Evolutionary conservation across 2,329 filamentous ascomycete genomes (phyloP).

Genomic region (Pestalotiopsis sp.): DNA sequence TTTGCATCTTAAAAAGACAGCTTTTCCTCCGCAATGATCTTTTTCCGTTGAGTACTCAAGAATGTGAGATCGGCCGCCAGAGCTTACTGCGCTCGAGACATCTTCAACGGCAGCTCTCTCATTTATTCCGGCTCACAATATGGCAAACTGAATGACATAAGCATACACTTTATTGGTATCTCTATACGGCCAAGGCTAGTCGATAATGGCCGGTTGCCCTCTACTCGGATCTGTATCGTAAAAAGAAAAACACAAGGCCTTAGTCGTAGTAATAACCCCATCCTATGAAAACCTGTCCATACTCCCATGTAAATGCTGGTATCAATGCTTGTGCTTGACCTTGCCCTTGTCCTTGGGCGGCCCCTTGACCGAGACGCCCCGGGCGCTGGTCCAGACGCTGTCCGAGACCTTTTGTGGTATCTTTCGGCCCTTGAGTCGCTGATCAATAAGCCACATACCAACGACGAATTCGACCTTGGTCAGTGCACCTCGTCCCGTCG

Average conservation of each 20-base stretch:
- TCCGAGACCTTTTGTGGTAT: slow-evolving; percentile 70
- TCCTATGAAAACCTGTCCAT: background rate
- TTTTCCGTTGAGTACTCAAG: too few relatives aligned
- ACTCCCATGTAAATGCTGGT: background rate
- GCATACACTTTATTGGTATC: too few relatives aligned
- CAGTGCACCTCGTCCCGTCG: slow-evolving; percentile 55
- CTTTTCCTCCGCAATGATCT: background rate
- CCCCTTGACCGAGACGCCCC: slow-evolving; percentile 43
- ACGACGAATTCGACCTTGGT: slow-evolving; percentile 77
- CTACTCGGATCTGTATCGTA: background rate
- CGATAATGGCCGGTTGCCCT: background rate
- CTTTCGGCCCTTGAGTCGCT: slow-evolving; percentile 78
- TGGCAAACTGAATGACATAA: too few relatives aligned
- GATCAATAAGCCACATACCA: slow-evolving; percentile 81
- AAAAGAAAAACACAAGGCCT: background rate
- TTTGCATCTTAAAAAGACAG: background rate
- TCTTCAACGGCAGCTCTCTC: background rate
- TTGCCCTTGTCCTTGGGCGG: slow-evolving; percentile 16
- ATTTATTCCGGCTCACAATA: background rate
- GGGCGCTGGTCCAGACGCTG: slow-evolving; percentile 76
- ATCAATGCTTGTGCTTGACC: slow-evolving; percentile 9
- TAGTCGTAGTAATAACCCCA: background rate
- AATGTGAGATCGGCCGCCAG: too few relatives aligned
- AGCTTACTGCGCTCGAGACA: too few relatives aligned
- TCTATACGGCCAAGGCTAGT: background rate